phyloP scores from a whole-genome alignment of 2,329 filamentous ascomycete species.

The Aureobasidium sp. region DNA sequence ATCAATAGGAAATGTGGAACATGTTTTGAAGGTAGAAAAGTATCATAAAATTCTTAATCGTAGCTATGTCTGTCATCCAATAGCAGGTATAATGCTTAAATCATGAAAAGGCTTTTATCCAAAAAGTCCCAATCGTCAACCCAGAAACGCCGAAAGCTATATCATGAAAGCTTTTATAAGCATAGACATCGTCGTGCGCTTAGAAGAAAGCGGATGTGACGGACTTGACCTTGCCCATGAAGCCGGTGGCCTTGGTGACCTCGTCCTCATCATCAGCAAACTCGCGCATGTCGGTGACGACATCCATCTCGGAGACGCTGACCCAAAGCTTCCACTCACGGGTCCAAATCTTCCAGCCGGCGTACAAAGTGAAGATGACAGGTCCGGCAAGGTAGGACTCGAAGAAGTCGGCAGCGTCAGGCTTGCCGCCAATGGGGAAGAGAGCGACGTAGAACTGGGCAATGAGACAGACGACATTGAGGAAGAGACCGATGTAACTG shows the following conservation, averaged over 20 bases:
- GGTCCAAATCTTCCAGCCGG: slow-evolving; percentile 21
- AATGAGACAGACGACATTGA: slow-evolving; percentile 48
- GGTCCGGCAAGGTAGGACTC: slow-evolving; percentile 21
- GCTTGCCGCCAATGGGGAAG: slow-evolving; percentile 15
- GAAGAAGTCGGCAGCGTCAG: slow-evolving; percentile 20
- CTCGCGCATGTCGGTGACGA: slow-evolving; percentile 18
- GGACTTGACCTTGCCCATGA: slow-evolving; percentile 2
- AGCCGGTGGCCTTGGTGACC: not conserved
- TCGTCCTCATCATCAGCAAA: slow-evolving; percentile 8
- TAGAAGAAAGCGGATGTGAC: slow-evolving; percentile 3
- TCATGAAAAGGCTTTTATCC: slow-evolving; percentile 1
- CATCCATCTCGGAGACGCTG: slow-evolving; percentile 21
- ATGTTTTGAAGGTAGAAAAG: not conserved
- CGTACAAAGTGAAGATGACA: slow-evolving; percentile 21
- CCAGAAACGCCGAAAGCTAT: not conserved
- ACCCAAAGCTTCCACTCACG: slow-evolving; percentile 18
- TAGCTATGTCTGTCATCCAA: not conserved
- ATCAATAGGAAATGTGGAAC: not conserved
- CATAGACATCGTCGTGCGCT: not conserved
- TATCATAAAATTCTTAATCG: not conserved
- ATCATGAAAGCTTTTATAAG: not conserved
- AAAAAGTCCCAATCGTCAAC: not conserved
- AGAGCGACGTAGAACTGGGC: slow-evolving; percentile 34
- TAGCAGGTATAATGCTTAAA: slow-evolving; percentile 3
- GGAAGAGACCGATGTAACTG: slow-evolving; percentile 52